phyloP scores from a whole-genome alignment of 192 early-diverging fungal genomes.

The Backusella mclennaniae region DNA sequence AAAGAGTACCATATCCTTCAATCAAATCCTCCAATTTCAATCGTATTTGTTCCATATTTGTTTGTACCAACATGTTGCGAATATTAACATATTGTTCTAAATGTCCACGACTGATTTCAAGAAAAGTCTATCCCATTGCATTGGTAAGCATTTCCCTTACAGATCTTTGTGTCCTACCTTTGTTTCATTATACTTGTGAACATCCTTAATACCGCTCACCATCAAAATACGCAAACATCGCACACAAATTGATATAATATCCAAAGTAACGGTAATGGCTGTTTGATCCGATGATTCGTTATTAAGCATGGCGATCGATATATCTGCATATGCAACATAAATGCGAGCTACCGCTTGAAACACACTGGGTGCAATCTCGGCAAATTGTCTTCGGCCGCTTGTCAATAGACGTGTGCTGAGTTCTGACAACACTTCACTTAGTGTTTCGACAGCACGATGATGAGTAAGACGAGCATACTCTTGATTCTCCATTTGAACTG shows the following conservation, averaged over 20 bases:
- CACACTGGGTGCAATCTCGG: slow-evolving; percentile 67
- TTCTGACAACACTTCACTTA: slow-evolving; percentile 50
- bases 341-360: slow-evolving; percentile 65
- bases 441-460: slow-evolving; percentile 67
- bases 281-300: slow-evolving; percentile 29
- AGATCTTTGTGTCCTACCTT: slow-evolving; percentile 26
- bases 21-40: slow-evolving; percentile 17
- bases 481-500: slow-evolving; percentile 26
- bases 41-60: neutral
- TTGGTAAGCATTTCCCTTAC: neutral
- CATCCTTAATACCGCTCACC: slow-evolving; percentile 69
- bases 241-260: slow-evolving; percentile 62
- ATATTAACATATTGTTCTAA: slow-evolving; percentile 52
- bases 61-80: neutral
- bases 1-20: slow-evolving; percentile 73
- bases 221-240: slow-evolving; percentile 78
- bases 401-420: slow-evolving; percentile 21
- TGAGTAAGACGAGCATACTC: slow-evolving; percentile 52
- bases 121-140: slow-evolving; percentile 28
- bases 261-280: slow-evolving; percentile 44
- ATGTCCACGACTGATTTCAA: slow-evolving; percentile 48
- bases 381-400: slow-evolving; percentile 26
- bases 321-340: slow-evolving; percentile 59
- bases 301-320: slow-evolving; percentile 48
- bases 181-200: slow-evolving; percentile 55